A percentile compares a stretch with the other conserved stretches of the same genome.
Conservation (phyloP, 108 stramenopile species). For the Cyclotella kingstonii region DNA sequence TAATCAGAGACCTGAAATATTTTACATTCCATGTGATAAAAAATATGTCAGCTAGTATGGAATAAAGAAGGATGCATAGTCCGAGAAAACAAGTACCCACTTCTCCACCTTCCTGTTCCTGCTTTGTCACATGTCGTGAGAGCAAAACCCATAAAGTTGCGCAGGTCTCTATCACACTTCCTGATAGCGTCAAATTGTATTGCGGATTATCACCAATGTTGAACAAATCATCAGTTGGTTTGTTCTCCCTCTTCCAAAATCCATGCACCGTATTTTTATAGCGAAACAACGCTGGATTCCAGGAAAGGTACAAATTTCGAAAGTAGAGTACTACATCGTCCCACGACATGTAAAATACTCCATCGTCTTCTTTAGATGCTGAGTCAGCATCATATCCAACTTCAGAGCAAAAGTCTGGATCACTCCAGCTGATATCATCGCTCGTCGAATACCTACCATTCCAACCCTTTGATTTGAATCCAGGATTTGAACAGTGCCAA, state of each 20-base stretch:
- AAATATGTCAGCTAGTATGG: neutral
- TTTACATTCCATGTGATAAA: too few species aligned
- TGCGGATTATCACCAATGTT: slow-evolving; percentile 84
- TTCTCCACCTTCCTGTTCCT: slow-evolving; percentile 72
- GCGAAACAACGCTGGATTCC: slow-evolving; percentile 71
- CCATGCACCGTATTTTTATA: slow-evolving; percentile 51
- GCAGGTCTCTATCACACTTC: slow-evolving; percentile 53
- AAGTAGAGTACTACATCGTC: slow-evolving; percentile 78
- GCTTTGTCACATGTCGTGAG: slow-evolving; percentile 75
- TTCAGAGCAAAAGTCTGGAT: slow-evolving; percentile 47
- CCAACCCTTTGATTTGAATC: slow-evolving; percentile 60
- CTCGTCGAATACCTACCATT: slow-evolving; percentile 55
- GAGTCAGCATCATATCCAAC: slow-evolving; percentile 59
- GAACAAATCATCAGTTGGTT: slow-evolving; percentile 66
- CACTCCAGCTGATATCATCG: slow-evolving; percentile 53
- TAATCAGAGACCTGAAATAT: slow-evolving; percentile 39
- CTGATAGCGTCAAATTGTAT: slow-evolving; percentile 56
- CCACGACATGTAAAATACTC: slow-evolving; percentile 91
- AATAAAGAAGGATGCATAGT: slow-evolving; percentile 1
- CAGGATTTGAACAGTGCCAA: too few species aligned
- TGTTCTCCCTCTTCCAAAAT: slow-evolving; percentile 52
- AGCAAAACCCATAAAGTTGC: slow-evolving; percentile 72
- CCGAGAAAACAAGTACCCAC: slow-evolving; percentile 17
- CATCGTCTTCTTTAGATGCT: slow-evolving; percentile 71
- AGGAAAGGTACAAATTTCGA: slow-evolving; percentile 65